These are phyloP conservation scores for Pyrenochaeta sp. DNA, from an alignment of 2,329 filamentous ascomycete species.

Conservation along the genomic window DNA sequence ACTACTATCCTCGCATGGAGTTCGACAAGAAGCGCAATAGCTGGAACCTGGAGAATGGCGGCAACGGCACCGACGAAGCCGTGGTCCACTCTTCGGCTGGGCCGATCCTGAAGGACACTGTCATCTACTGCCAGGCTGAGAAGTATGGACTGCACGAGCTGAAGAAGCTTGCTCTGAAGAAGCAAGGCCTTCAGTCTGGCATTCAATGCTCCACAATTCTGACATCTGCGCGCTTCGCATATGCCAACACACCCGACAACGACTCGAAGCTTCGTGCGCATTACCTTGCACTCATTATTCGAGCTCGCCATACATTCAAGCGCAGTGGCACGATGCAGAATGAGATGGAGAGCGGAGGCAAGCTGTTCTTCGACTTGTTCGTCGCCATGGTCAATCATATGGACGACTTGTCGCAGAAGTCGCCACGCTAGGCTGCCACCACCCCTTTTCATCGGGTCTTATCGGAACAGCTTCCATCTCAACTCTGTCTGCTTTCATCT, in stretches of 20 bases:
- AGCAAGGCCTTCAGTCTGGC: conserved; percentile 87
- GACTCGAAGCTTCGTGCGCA: conserved; percentile 92
- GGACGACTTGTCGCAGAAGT: conserved; percentile 45
- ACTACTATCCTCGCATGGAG: conserved; percentile 84
- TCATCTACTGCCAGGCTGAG: conserved; percentile 88
- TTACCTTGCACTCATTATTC: conserved; percentile 91
- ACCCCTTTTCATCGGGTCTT: conserved; percentile 9
- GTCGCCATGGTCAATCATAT: conserved; percentile 93
- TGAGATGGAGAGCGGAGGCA: conserved; percentile 89
- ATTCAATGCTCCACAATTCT: conserved; percentile 87
- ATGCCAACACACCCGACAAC: conserved; percentile 85
- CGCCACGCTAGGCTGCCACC: conserved; percentile 37
- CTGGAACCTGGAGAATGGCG: conserved; percentile 79
- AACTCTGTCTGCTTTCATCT: conserved; percentile 23
- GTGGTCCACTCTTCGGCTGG: conserved; percentile 69
- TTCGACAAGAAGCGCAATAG: conserved; percentile 82
- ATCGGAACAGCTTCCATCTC: conserved; percentile 17
- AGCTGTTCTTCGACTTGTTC: conserved; percentile 92
- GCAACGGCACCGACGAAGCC: conserved; percentile 52
- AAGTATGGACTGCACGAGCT: conserved; percentile 84
- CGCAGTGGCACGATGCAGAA: conserved; percentile 93
- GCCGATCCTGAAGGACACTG: conserved; percentile 83
- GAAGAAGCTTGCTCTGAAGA: conserved; percentile 83
- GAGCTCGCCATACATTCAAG: conserved; percentile 87
- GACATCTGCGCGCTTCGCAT: conserved; percentile 86